Conservation (phyloP, 108 stramenopile genomes). For the Nannochloropsis gaditana region DNA sequence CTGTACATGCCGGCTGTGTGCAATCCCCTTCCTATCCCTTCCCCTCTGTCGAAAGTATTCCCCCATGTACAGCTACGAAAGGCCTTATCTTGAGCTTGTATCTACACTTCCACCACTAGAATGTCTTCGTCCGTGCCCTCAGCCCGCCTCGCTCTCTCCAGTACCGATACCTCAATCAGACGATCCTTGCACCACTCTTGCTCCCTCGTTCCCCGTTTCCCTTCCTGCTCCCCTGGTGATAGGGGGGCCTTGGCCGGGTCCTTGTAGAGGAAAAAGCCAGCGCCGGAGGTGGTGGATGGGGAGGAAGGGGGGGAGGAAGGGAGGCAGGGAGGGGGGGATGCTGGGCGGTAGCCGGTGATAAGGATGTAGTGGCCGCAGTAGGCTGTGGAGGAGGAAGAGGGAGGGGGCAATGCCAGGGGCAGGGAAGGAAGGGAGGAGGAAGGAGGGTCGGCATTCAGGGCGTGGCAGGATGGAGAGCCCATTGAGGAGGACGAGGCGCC, state of each 20-base stretch:
- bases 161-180: neutral
- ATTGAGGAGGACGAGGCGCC: no score
- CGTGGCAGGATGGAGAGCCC: no score
- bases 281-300: neutral
- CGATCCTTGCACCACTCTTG: neutral
- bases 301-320: neutral
- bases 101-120: neutral
- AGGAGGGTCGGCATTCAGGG: neutral
- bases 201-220: neutral
- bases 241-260: neutral
- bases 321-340: neutral
- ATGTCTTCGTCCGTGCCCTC: constrained; percentile 13
- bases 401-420: neutral
- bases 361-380: constrained; percentile 16
- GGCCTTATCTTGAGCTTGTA: no score
- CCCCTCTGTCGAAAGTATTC: no score
- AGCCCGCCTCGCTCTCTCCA: neutral
- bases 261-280: neutral
- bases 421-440: neutral
- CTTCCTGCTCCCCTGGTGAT: neutral
- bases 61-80: no score
- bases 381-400: neutral
- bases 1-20: no score
- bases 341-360: neutral
- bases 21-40: no score